Evolutionary conservation across 768 basidiomycete genomes (phyloP), one percentile per base, ranked within the genome.

Genomic region (Boletus reticuloceps): DNA sequence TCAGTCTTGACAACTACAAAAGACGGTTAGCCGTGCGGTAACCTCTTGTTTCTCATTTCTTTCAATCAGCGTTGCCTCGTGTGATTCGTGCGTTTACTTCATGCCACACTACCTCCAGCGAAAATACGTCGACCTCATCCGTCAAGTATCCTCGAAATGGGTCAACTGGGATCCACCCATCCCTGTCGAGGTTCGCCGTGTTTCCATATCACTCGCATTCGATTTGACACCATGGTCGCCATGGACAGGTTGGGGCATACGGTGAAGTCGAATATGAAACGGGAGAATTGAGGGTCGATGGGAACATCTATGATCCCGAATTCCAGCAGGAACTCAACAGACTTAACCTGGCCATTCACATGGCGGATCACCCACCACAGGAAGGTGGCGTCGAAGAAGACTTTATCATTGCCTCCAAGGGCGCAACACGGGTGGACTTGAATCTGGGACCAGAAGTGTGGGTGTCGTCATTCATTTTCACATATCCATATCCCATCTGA

Each of bases 81-180:
- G 27, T 29, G 27, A 29, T 29, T 29, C 27, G 27, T 29, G 27
- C 27, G 8, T 34, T n/a, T 12, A 5, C 34, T 34, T 36, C 14
- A 39, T 39, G 38, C 9, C 27, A 29, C 38, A 6, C 17, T 17
- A 17, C 29, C 55, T 63, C 6, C 63, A 65, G 4, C 65, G 74
- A 46, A 74, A 75, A 47, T 75, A 66, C 59, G 54, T 66, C 43
- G 74, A 75, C 39, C 70, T 75, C n/a, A 70, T 75, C 45, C 64
- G 31, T 1, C 41, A 53, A 0, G 58, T 48, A 5, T 67, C 71
- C 27, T 69, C 72, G 5, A 75, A 74, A 58, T 75, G 72, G 74
- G 72, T 62, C 43, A 75, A 68, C 54, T 75, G 71, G 72, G 71
- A 75, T 13, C 74, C 74, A 0, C 70, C 71, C 39, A 65, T 64